These are phyloP conservation scores for Beauveria sp. DNA, from an alignment of 2,329 filamentous ascomycete genomes.

Conservation along the genomic window DNA sequence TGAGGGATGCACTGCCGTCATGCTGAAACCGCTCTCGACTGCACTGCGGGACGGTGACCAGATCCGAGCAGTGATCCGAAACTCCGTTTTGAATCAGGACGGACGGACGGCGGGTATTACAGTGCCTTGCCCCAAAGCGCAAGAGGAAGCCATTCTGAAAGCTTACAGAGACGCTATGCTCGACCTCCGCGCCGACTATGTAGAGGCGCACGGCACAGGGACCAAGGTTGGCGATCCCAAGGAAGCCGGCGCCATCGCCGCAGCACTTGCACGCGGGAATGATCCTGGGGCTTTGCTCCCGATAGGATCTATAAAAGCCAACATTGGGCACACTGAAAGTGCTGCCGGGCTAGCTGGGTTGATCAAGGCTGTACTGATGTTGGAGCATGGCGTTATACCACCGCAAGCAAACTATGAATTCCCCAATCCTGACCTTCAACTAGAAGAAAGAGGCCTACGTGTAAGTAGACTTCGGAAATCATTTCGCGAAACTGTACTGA, in stretches of 20 bases:
- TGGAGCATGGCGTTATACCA: constrained; percentile 14
- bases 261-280: background rate
- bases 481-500: background rate
- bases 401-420: constrained; percentile 17
- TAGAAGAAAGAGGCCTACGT: background rate
- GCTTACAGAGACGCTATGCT: constrained; percentile 31
- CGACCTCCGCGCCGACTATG: constrained; percentile 21
- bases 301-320: constrained; percentile 23
- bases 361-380: constrained; percentile 19
- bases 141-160: constrained; percentile 21
- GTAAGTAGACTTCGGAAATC: background rate
- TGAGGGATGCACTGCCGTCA: constrained; percentile 35
- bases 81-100: constrained; percentile 29
- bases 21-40: constrained; percentile 36
- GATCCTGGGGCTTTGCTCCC: constrained; percentile 13
- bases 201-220: constrained; percentile 37
- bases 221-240: constrained; percentile 22
- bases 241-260: constrained; percentile 18
- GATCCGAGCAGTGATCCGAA: constrained; percentile 27
- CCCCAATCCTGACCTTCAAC: background rate
- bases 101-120: constrained; percentile 31
- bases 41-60: constrained; percentile 31
- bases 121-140: constrained; percentile 28
- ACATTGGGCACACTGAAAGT: constrained; percentile 23
- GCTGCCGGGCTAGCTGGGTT: constrained; percentile 19